Evolutionary conservation across 2,329 filamentous ascomycete genomes (phyloP).

Genomic region (Catunica adiposa): DNA sequence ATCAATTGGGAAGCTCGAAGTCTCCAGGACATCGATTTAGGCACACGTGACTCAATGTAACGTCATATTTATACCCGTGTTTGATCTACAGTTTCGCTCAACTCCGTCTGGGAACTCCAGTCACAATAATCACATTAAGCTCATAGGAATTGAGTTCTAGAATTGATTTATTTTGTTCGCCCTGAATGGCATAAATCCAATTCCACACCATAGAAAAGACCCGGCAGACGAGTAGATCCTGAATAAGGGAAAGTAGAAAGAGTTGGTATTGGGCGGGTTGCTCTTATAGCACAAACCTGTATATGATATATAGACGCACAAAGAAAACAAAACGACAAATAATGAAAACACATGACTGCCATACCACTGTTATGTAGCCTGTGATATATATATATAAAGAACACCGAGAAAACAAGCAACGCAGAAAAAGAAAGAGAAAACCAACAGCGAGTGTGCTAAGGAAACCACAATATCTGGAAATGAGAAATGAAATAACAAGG

Average conservation of each 20-base stretch:
- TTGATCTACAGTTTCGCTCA: not conserved
- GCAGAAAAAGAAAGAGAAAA: not conserved
- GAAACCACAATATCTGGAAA: not conserved
- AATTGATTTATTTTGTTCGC: not conserved
- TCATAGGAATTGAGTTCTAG: not conserved
- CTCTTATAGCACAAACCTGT: not conserved
- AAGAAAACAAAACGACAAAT: not conserved
- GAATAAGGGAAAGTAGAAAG: not conserved
- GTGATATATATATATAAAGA: conserved; percentile 3
- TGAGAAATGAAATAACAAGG: not conserved
- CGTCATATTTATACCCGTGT: not conserved
- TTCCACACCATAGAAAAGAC: not conserved
- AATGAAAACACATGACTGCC: conserved; percentile 7
- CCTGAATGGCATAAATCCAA: not conserved
- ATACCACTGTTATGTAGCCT: conserved; percentile 9
- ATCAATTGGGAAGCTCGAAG: too few species aligned
- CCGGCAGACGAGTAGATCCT: not conserved
- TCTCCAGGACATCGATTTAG: too few species aligned
- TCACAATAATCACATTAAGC: too few species aligned
- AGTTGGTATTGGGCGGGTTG: not conserved
- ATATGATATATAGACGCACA: not conserved
- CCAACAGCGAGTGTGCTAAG: not conserved
- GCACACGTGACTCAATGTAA: not conserved
- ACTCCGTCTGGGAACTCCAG: too few species aligned
- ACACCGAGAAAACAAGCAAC: not conserved